A percentile compares a stretch with the other conserved stretches of the same genome.
phyloP scores from a whole-genome alignment of 192 early-diverging fungal species.

The Mortierella claussenii region DNA sequence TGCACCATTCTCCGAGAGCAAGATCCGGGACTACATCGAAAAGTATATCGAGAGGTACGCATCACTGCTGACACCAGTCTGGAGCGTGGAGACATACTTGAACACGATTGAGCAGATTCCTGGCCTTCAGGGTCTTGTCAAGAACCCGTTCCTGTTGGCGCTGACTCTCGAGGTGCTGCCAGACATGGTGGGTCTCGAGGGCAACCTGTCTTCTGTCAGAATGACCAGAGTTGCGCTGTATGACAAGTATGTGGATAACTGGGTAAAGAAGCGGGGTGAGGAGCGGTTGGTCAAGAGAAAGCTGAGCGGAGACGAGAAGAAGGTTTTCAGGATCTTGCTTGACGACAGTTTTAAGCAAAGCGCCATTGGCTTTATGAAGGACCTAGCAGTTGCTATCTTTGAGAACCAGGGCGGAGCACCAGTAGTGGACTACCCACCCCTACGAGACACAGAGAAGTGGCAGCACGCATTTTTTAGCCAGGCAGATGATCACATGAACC shows the following conservation, averaged over 20 bases:
- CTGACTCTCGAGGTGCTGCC: not conserved
- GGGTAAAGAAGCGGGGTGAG: not conserved
- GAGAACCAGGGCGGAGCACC: not conserved
- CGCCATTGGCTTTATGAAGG: not conserved
- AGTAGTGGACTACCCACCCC: not conserved
- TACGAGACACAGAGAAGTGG: not conserved
- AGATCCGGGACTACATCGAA: slow-evolving; percentile 6
- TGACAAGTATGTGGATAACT: not conserved
- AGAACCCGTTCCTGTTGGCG: slow-evolving; percentile 4
- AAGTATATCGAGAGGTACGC: not conserved
- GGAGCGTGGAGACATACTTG: not conserved
- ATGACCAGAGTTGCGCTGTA: not conserved
- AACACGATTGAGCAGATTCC: not conserved
- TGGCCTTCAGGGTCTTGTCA: not conserved
- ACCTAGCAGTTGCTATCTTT: not conserved
- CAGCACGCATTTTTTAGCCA: not conserved
- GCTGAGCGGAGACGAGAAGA: not conserved
- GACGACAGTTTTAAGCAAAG: not conserved
- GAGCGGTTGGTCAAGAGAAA: not conserved
- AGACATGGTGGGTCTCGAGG: not conserved
- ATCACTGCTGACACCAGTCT: not conserved
- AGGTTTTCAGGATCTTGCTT: not conserved
- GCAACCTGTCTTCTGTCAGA: not conserved
- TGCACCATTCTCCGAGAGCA: not conserved
- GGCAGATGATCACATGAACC: not conserved